Evolutionary conservation across 805 yeast species (phyloP).

Genomic region (Pichia nakasei): DNA sequence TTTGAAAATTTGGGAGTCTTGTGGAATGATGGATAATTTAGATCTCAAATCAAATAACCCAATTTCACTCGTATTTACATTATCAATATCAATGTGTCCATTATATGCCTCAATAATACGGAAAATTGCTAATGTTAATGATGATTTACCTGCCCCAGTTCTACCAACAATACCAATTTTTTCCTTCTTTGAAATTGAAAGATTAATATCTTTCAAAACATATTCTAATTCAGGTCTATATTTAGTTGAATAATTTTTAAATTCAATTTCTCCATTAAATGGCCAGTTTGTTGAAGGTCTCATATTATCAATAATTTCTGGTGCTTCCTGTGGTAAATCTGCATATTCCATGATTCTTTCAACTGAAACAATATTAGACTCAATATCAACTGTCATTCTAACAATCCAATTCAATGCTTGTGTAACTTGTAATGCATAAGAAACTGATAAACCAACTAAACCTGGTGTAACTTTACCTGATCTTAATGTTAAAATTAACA

Average conservation of each 20-base stretch:
- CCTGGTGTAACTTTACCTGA: constrained; percentile 78
- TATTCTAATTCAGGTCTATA: constrained; percentile 77
- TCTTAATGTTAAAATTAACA: constrained; percentile 62
- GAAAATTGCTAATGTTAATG: constrained; percentile 76
- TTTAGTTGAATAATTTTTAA: constrained; percentile 69
- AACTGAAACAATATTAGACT: constrained; percentile 85
- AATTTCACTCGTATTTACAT: constrained; percentile 50
- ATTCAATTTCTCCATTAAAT: constrained; percentile 51
- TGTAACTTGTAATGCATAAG: constrained; percentile 88
- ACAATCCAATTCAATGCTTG: constrained; percentile 96
- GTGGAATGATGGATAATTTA: constrained; percentile 79
- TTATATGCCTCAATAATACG: constrained; percentile 71
- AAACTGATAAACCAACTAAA: constrained; percentile 85
- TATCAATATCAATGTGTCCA: constrained; percentile 61
- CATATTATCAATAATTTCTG: constrained; percentile 35
- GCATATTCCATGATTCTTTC: constrained; percentile 59
- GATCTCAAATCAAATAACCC: constrained; percentile 76
- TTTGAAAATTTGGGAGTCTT: constrained; percentile 86
- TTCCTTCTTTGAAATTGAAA: constrained; percentile 63
- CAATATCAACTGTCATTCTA: constrained; percentile 97
- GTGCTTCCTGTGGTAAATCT: constrained; percentile 64
- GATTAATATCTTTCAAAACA: constrained; percentile 58
- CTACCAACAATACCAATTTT: constrained; percentile 95
- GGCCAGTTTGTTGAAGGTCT: constrained; percentile 75
- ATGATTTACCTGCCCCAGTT: constrained; percentile 94